Conservation (phyloP, 2,329 filamentous ascomycete genomes). For the Teratosphaeria nubilosa region DNA sequence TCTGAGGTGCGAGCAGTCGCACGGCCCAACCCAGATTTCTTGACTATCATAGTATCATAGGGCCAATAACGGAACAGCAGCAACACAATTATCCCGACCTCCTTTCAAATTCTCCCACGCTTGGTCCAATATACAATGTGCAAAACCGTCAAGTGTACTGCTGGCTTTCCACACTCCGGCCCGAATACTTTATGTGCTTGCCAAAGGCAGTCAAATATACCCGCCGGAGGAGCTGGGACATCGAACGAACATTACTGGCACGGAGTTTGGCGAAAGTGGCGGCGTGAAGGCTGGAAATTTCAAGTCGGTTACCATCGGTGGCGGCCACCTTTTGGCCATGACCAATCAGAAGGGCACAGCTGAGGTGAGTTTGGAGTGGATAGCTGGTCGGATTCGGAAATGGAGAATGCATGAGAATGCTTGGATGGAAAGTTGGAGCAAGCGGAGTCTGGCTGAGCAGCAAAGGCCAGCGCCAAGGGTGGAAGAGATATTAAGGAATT, state of each 20-base stretch:
- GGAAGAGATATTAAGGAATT: background rate
- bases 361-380: background rate
- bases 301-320: slow-evolving; percentile 48
- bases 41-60: slow-evolving; percentile 47
- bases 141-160: slow-evolving; percentile 49
- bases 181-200: background rate
- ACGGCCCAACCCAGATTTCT: slow-evolving; percentile 77
- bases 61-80: slow-evolving; percentile 4
- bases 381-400: background rate
- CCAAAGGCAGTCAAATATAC: background rate
- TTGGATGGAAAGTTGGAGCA: background rate
- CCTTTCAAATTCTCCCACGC: slow-evolving; percentile 55
- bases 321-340: slow-evolving; percentile 62
- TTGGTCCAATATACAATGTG: slow-evolving; percentile 53
- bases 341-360: background rate
- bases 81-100: background rate
- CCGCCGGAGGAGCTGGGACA: slow-evolving; percentile 13
- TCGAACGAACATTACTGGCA: slow-evolving; percentile 52
- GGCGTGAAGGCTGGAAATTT: slow-evolving; percentile 53
- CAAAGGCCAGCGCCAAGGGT: background rate
- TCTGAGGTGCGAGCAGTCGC: slow-evolving; percentile 53
- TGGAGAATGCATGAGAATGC: background rate
- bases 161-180: slow-evolving; percentile 40
- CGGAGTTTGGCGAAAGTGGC: slow-evolving; percentile 55
- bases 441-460: background rate